Percentiles rank a stretch among this genome's conserved stretches.
phyloP scores from a whole-genome alignment of 2,329 filamentous ascomycete genomes.

The Fusarium sambucinum region DNA sequence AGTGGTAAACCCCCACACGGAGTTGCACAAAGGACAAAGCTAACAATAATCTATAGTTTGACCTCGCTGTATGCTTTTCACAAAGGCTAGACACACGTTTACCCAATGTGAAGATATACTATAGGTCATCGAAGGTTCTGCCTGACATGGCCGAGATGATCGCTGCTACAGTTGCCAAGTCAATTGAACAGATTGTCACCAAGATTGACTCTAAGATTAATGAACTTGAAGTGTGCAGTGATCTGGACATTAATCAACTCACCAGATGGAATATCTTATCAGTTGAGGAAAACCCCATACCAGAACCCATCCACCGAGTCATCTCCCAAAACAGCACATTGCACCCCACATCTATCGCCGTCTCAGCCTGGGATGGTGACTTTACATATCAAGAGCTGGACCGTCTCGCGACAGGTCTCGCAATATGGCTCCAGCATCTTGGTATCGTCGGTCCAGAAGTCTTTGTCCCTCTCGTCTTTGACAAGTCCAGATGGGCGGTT shows the following conservation, averaged over 20 bases:
- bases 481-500: conserved; percentile 14
- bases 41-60: background rate
- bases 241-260: conserved; percentile 1
- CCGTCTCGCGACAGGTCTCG: conserved; percentile 2
- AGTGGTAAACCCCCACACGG: background rate
- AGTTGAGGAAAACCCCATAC: background rate
- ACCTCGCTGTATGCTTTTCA: background rate
- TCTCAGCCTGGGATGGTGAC: conserved; percentile 6
- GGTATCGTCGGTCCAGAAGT: conserved; percentile 10
- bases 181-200: background rate
- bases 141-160: background rate
- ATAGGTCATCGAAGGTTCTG: background rate
- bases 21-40: background rate
- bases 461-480: conserved; percentile 5
- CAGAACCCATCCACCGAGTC: background rate
- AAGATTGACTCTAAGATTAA: background rate
- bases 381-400: conserved; percentile 1
- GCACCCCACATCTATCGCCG: background rate
- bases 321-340: background rate
- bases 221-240: background rate
- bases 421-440: conserved; percentile 1
- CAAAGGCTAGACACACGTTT: background rate
- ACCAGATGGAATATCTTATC: background rate
- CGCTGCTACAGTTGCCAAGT: background rate
- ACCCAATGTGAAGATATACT: background rate